These are phyloP conservation scores for Umbilicaria muhlenbergii DNA, from an alignment of 495 filamentous ascomycete genomes.

Conservation along the genomic window DNA sequence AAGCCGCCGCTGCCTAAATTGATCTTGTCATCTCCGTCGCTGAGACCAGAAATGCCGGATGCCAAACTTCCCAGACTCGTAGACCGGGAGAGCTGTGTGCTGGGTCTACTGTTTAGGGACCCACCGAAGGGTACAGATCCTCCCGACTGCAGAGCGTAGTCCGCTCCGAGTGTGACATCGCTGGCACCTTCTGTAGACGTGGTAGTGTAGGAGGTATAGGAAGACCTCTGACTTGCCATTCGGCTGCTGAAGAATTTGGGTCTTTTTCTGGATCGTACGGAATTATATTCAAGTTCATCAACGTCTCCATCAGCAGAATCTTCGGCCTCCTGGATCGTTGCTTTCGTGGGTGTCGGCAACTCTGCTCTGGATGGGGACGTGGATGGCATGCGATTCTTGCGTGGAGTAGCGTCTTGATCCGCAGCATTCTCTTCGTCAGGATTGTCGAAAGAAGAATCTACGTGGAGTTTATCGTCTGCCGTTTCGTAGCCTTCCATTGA, in stretches of 20 bases:
- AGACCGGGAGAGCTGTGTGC: constrained; percentile 47
- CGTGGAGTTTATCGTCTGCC: constrained; percentile 18
- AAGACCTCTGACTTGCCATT: constrained; percentile 62
- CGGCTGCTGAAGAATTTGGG: constrained; percentile 62
- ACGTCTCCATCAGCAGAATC: neutral
- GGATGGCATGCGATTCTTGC: constrained; percentile 9
- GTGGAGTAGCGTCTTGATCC: constrained; percentile 19
- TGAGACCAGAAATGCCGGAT: constrained; percentile 70
- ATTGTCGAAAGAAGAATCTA: constrained; percentile 11
- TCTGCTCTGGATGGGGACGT: constrained; percentile 2
- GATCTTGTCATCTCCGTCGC: constrained; percentile 38
- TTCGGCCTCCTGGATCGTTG: neutral
- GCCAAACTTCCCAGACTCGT: constrained; percentile 89
- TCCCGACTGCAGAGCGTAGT: constrained; percentile 74
- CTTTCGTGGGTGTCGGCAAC: constrained; percentile 12
- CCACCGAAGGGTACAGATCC: constrained; percentile 50
- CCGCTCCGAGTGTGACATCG: constrained; percentile 60
- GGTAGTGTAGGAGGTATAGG: constrained; percentile 56
- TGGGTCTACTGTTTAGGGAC: constrained; percentile 29
- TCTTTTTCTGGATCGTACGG: constrained; percentile 29
- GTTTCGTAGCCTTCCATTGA: constrained; percentile 18
- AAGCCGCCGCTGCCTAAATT: constrained; percentile 22
- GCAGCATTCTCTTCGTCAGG: constrained; percentile 12
- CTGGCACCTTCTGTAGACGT: constrained; percentile 44
- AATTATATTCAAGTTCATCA: neutral